Evolutionary conservation across 2,329 filamentous ascomycete species (phyloP), one percentile per base, ranked within the genome.

Genomic region (Pestalotiopsis sp.): DNA sequence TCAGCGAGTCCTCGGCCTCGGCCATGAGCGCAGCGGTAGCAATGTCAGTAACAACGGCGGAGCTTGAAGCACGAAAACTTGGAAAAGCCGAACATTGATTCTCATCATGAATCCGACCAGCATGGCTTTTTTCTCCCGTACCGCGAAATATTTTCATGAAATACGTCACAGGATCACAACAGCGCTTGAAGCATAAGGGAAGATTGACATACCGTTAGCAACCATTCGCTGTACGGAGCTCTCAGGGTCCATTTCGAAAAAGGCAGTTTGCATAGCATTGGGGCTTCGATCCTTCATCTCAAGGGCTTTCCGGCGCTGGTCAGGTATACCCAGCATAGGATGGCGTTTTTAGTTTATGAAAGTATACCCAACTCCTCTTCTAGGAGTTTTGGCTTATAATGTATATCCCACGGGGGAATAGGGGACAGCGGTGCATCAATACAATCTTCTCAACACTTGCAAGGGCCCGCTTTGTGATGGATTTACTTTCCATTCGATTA

Each of bases 1-100:
- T 27, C 79, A 81, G 66, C 75, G 77, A 17, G 79, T 80, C 3
- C 71, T 82, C 12, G 78, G 79, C 0, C 69, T 82, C 1, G 77
- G 76, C 2, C 75, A 79, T 62, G 76, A 77, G 11, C 71, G 70
- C 45, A 70, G 65, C 7, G 56, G 59, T 5, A 72, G 72, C 38
- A 70, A 68, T 57, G 65, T 62, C 20, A 70, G 70, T 40, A 71
- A 70, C 36, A 60, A 71, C 20, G 69, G 68, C n/a, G 66, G 36
- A 20, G 66, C 66, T 23, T 59, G 57, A 59, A 27, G 13, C 3
- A 13, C 14, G 12, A 23, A 23, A 25, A 13, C 5, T 5, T 25
- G 23, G 27, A 25, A 23, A 17, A 13, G 25, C 20, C 20, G 4
- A 23, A 20, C 56, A 27, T 23, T n/a, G 27, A 36, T 14, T 59